Conservation (phyloP, 257 asterid species). For the Pogostemon cablin region DNA sequence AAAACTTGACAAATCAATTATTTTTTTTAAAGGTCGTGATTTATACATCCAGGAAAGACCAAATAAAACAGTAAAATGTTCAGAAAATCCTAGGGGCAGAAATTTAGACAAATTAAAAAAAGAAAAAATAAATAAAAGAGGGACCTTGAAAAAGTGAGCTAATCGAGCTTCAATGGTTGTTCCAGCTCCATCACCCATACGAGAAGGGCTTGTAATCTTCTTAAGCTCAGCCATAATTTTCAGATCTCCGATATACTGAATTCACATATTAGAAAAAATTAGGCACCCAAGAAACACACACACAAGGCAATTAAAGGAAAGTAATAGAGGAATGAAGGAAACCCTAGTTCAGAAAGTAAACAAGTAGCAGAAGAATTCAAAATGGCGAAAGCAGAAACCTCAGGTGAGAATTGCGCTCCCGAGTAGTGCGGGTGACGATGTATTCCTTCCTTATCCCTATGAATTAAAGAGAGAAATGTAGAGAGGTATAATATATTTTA, state of each 20-base stretch:
- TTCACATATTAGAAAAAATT: slow-evolving; percentile 25
- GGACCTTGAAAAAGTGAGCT: slow-evolving; percentile 70
- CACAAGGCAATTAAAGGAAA: not conserved
- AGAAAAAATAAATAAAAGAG: slow-evolving; percentile 15
- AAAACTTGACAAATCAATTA: not conserved
- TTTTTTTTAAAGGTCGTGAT: too few species aligned
- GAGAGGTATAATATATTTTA: slow-evolving; percentile 7
- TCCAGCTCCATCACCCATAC: slow-evolving; percentile 41
- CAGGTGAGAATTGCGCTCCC: slow-evolving; percentile 29
- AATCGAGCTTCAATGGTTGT: slow-evolving; percentile 68
- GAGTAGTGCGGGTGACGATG: slow-evolving; percentile 24
- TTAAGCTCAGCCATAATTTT: slow-evolving; percentile 49
- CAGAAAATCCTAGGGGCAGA: not conserved
- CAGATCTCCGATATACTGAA: slow-evolving; percentile 54
- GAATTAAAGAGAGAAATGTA: slow-evolving; percentile 34
- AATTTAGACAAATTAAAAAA: not conserved
- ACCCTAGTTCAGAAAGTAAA: slow-evolving; percentile 40
- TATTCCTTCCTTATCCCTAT: slow-evolving; percentile 35
- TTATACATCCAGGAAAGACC: not conserved
- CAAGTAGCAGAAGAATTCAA: not conserved
- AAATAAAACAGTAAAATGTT: slow-evolving; percentile 7
- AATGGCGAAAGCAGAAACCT: slow-evolving; percentile 31
- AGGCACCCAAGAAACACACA: not conserved
- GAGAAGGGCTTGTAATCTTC: slow-evolving; percentile 41
- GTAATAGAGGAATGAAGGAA: slow-evolving; percentile 4